Evolutionary conservation across 2,329 filamentous ascomycete species (phyloP).

Genomic region (Neocucurbitaria cava): DNA sequence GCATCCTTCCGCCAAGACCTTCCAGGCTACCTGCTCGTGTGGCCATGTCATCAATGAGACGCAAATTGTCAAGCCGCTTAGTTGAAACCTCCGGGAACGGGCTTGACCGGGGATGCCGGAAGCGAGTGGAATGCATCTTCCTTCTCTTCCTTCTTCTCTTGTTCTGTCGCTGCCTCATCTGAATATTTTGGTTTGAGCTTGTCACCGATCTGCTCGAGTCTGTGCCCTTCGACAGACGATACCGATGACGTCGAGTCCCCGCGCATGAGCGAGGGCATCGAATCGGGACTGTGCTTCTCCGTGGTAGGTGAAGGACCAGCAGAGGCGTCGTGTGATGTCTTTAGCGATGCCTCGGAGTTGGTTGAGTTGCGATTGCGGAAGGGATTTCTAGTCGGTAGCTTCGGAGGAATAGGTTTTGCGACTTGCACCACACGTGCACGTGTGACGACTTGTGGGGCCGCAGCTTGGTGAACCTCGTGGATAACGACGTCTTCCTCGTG

Average conservation of each 20-base stretch:
- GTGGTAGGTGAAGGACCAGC: constrained; percentile 28
- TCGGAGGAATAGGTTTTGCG: constrained; percentile 78
- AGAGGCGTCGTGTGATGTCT: constrained; percentile 25
- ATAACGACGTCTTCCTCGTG: constrained; percentile 70
- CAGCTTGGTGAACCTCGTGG: constrained; percentile 70
- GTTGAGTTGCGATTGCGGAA: constrained; percentile 56
- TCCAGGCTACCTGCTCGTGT: neutral
- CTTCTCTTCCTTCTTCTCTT: constrained; percentile 31
- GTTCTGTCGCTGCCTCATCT: constrained; percentile 21
- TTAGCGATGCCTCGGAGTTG: constrained; percentile 36
- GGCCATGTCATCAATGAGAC: neutral
- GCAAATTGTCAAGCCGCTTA: constrained; percentile 1
- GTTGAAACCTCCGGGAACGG: constrained; percentile 42
- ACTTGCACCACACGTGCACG: constrained; percentile 86
- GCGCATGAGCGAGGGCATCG: constrained; percentile 45
- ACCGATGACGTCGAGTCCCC: constrained; percentile 43
- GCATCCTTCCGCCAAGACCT: neutral
- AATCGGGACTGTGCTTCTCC: constrained; percentile 38
- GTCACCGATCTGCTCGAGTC: constrained; percentile 36
- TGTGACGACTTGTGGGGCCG: constrained; percentile 71
- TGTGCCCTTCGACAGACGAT: constrained; percentile 41
- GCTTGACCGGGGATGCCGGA: constrained; percentile 44
- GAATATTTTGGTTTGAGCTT: constrained; percentile 34
- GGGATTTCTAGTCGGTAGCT: constrained; percentile 79
- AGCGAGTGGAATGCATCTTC: constrained; percentile 53